Base-by-base conservation (phyloP, 2,329 filamentous ascomycete genomes). In the Sporothrix variecibatus region DNA sequence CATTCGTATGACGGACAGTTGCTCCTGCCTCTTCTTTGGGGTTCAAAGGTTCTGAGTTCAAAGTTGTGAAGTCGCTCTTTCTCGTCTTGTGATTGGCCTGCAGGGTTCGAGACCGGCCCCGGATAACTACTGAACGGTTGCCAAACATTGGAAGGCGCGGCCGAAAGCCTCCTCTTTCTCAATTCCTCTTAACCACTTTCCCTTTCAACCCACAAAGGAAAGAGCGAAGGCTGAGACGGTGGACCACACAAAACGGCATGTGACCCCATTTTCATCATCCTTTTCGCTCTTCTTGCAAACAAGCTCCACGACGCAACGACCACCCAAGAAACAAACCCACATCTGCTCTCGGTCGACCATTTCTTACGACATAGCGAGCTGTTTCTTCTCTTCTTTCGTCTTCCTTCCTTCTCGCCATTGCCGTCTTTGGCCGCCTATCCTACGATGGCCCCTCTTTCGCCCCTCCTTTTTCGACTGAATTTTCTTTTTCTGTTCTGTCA, bases 211-310 rank as follows among this genome's bases (percentile, higher is more conserved):
- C 15, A 49, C 15, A 15, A 49, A 49, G 43, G 43, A 49, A 49
- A 49, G 43, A 49, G 5, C 43, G 40, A 43, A 49, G 20, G 64
- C 64, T 68, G 64, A 68, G 40, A 49, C 26, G 64, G 64, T 68
- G 64, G 64, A 34, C 26, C 28, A 46, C 43, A 49, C 26, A 49
- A n/a, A 68, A 68, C 65, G 43, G 65, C 65, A 68, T 68, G 65
- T 68, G 65, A 68, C 65, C 65, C 43, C 15, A 34, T 51, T 68
- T 62, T 28, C 62, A 28, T 68, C 64, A n/a, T 68, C 43, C 65
- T 68, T 34, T 34, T n/a, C 43, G 43, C 2, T 51, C 28, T 49
- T 15, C 28, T 7, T 43, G n/a, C 62, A 43, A 26, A 28, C 51
- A 38, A 31, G 31, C 60, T 23, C 60, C 31, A 65, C 58, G 28